Percentiles rank a stretch among this genome's conserved stretches.
These are phyloP conservation scores for Coelastrella sp. DNA, from an alignment of 139 green algal species.

Conservation along the genomic window DNA sequence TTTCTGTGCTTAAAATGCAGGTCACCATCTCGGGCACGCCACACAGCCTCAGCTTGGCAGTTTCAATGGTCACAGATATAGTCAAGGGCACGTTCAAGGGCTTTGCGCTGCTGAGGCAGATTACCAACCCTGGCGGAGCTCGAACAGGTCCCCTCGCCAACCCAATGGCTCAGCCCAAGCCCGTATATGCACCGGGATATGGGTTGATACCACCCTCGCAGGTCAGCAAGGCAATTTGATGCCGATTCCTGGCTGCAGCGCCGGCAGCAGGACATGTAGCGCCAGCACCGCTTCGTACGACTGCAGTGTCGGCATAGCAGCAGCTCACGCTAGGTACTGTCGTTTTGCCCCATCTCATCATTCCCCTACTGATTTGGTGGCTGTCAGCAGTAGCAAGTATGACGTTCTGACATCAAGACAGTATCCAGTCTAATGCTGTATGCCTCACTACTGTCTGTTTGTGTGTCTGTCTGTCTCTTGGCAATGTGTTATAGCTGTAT, in stretches of 20 bases:
- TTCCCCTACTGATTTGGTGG: too few relatives aligned
- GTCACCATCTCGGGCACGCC: conserved; percentile 70
- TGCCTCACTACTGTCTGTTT: not conserved
- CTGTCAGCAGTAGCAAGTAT: too few relatives aligned
- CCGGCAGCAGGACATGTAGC: too few relatives aligned
- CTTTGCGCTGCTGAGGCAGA: conserved; percentile 73
- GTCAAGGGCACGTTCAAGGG: conserved; percentile 77
- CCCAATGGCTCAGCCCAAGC: conserved; percentile 51
- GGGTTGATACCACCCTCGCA: conserved; percentile 74
- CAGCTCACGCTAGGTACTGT: too few relatives aligned
- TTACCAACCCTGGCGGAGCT: conserved; percentile 42
- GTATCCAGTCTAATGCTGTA: too few relatives aligned
- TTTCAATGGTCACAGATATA: conserved; percentile 71
- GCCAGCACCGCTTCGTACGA: too few relatives aligned
- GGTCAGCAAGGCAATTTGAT: conserved; percentile 38
- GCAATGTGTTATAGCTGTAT: conserved; percentile 27
- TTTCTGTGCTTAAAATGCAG: not conserved
- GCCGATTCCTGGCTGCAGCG: too few relatives aligned
- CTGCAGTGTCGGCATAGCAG: too few relatives aligned
- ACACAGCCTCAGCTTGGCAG: conserved; percentile 59
- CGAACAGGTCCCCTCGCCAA: conserved; percentile 21
- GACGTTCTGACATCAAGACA: too few relatives aligned
- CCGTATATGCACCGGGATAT: conserved; percentile 68
- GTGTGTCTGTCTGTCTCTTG: not conserved
- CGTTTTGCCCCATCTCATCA: too few relatives aligned